Evolutionary conservation across 2,329 filamentous ascomycete species (phyloP).

Genomic region (Didymella keratinophila): DNA sequence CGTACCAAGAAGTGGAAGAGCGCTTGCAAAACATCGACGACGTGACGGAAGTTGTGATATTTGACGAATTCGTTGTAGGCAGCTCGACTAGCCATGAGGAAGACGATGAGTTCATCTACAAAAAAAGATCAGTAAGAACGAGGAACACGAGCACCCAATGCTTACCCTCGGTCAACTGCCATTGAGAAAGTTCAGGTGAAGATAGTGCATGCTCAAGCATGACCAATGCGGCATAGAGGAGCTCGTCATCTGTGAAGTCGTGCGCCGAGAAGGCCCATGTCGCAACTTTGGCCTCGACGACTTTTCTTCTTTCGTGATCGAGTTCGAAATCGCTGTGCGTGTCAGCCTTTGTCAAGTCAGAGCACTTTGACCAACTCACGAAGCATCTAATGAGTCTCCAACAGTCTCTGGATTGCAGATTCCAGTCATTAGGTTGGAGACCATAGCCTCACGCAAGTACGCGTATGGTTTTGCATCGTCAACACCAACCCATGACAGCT

Average conservation of each 20-base stretch:
- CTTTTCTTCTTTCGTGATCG: constrained; percentile 67
- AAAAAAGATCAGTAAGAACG: constrained; percentile 27
- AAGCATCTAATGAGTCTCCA: constrained; percentile 68
- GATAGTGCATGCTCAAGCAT: constrained; percentile 90
- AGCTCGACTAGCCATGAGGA: constrained; percentile 84
- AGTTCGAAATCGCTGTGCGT: constrained; percentile 69
- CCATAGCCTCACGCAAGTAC: constrained; percentile 92
- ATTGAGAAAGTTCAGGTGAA: constrained; percentile 81
- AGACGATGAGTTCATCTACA: constrained; percentile 80
- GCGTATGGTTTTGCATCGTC: constrained; percentile 86
- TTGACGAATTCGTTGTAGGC: constrained; percentile 98
- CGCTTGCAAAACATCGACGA: constrained; percentile 93
- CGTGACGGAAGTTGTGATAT: constrained; percentile 98
- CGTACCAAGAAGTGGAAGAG: constrained; percentile 88
- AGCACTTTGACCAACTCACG: constrained; percentile 53
- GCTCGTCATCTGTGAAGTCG: constrained; percentile 86
- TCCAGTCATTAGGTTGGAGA: constrained; percentile 85
- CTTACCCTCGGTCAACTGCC: constrained; percentile 79
- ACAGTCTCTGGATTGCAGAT: constrained; percentile 77
- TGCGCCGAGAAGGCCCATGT: constrained; percentile 91
- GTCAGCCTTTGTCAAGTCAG: constrained; percentile 28
- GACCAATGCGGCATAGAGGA: constrained; percentile 81
- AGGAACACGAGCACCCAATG: not conserved
- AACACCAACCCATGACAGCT: constrained; percentile 90
- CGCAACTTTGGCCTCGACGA: constrained; percentile 74